Conservation (phyloP, 2,329 filamentous ascomycete genomes). For the Fusarium fujikuroi region DNA sequence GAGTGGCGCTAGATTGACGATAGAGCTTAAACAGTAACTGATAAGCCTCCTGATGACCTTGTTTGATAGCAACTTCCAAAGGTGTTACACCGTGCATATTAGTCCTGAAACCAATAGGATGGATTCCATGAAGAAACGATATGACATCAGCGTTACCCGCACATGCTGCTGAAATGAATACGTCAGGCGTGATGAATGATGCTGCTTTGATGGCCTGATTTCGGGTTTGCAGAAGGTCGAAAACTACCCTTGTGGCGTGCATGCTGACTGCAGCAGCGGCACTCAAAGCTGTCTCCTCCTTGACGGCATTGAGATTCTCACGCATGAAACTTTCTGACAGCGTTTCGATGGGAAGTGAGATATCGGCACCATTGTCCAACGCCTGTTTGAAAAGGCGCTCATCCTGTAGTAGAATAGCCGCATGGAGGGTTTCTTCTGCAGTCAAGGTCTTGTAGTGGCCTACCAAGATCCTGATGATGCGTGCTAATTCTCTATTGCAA, state of each 20-base stretch:
- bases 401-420: background rate
- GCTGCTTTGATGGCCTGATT: accelerated
- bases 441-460: accelerated
- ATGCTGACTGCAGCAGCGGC: accelerated
- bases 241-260: accelerated
- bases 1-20: background rate
- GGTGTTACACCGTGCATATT: background rate
- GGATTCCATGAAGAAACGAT: accelerated
- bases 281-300: accelerated
- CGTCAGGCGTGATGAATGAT: accelerated
- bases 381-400: accelerated
- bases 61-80: background rate
- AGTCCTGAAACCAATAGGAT: accelerated
- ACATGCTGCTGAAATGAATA: background rate
- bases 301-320: too few species aligned
- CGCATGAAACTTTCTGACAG: too few species aligned
- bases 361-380: accelerated
- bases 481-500: accelerated
- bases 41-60: accelerated
- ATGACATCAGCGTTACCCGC: background rate
- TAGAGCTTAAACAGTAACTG: background rate
- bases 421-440: accelerated
- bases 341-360: background rate
- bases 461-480: accelerated
- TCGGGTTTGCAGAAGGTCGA: background rate